Percentiles rank a stretch among this genome's conserved stretches.
Evolutionary conservation across 2,329 filamentous ascomycete species (phyloP).

Genomic region (Mariannaea sp.): DNA sequence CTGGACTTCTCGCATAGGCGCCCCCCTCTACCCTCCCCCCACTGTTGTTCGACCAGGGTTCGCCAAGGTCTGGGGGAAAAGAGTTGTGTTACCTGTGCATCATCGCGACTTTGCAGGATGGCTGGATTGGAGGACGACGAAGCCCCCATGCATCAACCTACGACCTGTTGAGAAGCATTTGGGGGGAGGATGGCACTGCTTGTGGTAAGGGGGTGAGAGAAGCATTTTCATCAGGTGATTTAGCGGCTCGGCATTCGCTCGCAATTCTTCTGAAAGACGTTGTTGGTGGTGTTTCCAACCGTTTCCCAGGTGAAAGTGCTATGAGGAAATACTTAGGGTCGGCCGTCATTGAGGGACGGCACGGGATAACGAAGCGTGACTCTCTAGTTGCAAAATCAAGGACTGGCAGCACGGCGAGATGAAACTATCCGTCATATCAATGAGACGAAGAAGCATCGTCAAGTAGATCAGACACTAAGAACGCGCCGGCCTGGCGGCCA

Average conservation of each 20-base stretch:
- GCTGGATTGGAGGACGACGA: neutral
- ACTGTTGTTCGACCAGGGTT: constrained; percentile 15
- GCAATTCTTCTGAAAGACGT: neutral
- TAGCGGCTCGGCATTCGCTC: constrained; percentile 17
- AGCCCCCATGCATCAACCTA: neutral
- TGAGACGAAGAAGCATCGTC: constrained; percentile 15
- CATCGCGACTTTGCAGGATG: constrained; percentile 13
- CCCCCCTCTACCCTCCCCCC: too few relatives aligned
- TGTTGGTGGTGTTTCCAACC: too few relatives aligned
- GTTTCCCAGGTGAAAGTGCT: too few relatives aligned
- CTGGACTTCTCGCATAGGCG: constrained; percentile 26
- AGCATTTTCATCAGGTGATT: constrained; percentile 17
- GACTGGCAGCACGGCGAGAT: constrained; percentile 3
- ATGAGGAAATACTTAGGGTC: too few relatives aligned
- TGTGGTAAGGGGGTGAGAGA: neutral
- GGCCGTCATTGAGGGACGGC: neutral
- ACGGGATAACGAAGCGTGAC: constrained; percentile 12
- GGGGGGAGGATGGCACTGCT: constrained; percentile 1
- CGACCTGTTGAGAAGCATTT: neutral
- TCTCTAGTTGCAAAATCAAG: constrained; percentile 5
- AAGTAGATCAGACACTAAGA: constrained; percentile 20
- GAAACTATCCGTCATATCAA: constrained; percentile 19
- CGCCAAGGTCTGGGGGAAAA: constrained; percentile 26
- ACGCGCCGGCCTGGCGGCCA: constrained; percentile 18
- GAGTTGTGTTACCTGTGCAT: constrained; percentile 24